A percentile compares a stretch with the other conserved stretches of the same genome.
Conservation (phyloP, 768 basidiomycete genomes). For the Mycena rosella region DNA sequence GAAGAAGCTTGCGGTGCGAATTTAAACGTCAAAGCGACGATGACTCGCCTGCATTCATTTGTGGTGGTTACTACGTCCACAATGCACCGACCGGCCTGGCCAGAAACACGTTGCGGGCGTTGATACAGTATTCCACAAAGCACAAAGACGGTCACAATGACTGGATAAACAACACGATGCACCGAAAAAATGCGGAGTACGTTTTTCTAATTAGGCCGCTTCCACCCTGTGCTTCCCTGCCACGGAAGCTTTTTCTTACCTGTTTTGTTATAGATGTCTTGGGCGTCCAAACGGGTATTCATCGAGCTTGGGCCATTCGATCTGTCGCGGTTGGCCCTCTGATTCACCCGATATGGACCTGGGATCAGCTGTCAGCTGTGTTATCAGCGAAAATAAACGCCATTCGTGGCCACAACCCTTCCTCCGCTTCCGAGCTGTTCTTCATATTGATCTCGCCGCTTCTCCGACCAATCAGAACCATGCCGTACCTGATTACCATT, state of each 20-base stretch:
- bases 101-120: conserved; percentile 27
- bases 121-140: not conserved
- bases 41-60: not conserved
- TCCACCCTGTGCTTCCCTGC: conserved; percentile 1
- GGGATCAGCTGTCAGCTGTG: not conserved
- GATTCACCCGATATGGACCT: conserved; percentile 16
- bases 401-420: not conserved
- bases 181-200: conserved; percentile 18
- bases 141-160: conserved; percentile 23
- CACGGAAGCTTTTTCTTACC: conserved; percentile 23
- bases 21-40: conserved; percentile 18
- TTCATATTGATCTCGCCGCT: conserved; percentile 13
- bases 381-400: not conserved
- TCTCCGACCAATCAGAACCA: conserved; percentile 8
- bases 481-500: conserved; percentile 25
- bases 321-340: conserved; percentile 11
- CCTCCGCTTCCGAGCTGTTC: conserved; percentile 22
- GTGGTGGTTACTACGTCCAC: conserved; percentile 27
- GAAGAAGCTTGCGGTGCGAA: conserved; percentile 17
- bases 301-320: conserved; percentile 18
- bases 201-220: not conserved
- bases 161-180: conserved; percentile 24
- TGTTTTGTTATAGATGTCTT: not conserved
- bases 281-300: not conserved
- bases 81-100: conserved; percentile 8